These are phyloP conservation scores for Fistulifera solaris DNA, from an alignment of 108 stramenopile species.

Conservation along the genomic window DNA sequence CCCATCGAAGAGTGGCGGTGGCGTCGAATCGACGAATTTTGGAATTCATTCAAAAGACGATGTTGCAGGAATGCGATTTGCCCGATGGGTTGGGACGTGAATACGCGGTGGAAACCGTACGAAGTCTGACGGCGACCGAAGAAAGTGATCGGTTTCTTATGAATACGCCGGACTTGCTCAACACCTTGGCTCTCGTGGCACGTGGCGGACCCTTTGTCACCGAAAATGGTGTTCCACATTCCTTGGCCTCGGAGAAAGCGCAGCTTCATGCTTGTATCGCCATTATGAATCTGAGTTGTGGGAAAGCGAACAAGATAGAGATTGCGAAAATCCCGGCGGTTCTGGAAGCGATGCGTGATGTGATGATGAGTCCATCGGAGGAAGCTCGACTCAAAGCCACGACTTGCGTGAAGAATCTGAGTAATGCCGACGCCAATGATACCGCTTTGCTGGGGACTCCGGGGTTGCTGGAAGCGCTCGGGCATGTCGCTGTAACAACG, in stretches of 20 bases:
- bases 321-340: conserved; percentile 69
- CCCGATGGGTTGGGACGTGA: conserved; percentile 71
- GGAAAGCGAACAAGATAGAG: conserved; percentile 85
- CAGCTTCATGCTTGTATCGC: conserved; percentile 85
- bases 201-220: conserved; percentile 75
- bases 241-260: conserved; percentile 71
- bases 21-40: conserved; percentile 69
- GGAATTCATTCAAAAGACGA: conserved; percentile 69
- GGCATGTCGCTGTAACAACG: conserved; percentile 62
- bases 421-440: conserved; percentile 86
- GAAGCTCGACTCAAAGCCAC: conserved; percentile 87
- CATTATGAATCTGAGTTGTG: conserved; percentile 86
- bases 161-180: conserved; percentile 59
- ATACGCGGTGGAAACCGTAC: conserved; percentile 83
- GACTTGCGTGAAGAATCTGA: conserved; percentile 84
- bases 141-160: conserved; percentile 78
- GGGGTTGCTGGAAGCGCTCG: conserved; percentile 75
- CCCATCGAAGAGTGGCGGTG: conserved; percentile 75
- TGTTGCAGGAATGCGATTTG: conserved; percentile 30
- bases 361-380: conserved; percentile 61
- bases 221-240: conserved; percentile 15
- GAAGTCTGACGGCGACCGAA: conserved; percentile 82
- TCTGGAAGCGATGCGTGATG: conserved; percentile 79
- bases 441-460: conserved; percentile 69
- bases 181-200: conserved; percentile 68